Percentiles rank a stretch among this genome's conserved stretches.
phyloP scores from a whole-genome alignment of 768 basidiomycete species.

The Tylopilus subfusipes region DNA sequence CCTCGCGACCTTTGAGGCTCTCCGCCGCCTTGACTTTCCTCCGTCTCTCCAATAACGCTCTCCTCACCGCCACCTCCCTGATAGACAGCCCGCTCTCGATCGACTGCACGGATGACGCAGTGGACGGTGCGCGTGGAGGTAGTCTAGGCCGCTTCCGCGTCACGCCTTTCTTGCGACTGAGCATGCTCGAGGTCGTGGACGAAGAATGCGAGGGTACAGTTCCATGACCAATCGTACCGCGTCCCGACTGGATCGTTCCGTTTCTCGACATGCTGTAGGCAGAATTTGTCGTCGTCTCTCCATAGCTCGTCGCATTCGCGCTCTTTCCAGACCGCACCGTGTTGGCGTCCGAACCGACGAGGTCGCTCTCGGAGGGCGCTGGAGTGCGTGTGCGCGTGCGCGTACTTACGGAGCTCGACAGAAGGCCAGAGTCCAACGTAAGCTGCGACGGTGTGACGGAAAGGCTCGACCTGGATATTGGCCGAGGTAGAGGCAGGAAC shows the following conservation, averaged over 20 bases:
- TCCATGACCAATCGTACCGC: not conserved
- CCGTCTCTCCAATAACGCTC: conserved; percentile 27
- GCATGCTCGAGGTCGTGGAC: conserved; percentile 16
- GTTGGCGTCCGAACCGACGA: not conserved
- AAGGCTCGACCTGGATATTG: not conserved
- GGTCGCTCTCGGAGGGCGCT: not conserved
- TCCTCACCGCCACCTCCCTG: conserved; percentile 22
- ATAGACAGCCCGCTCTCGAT: conserved; percentile 20
- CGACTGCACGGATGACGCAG: conserved; percentile 27
- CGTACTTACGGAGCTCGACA: conserved; percentile 1
- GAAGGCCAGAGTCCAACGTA: conserved; percentile 1
- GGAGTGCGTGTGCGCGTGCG: conserved; percentile 1
- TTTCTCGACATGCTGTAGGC: conserved; percentile 10
- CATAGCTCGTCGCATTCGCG: not conserved
- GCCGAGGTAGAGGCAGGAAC: conserved; percentile 2
- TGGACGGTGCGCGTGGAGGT: conserved; percentile 23
- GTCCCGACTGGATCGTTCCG: conserved; percentile 7
- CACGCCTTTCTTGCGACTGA: conserved; percentile 22
- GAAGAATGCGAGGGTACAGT: not conserved
- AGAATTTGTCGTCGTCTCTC: not conserved
- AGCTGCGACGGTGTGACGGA: conserved; percentile 9
- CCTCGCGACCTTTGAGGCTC: not conserved
- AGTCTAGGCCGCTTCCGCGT: conserved; percentile 19
- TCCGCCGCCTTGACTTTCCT: conserved; percentile 17
- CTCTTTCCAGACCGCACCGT: not conserved